Evolutionary conservation across 495 filamentous ascomycete species (phyloP).

Genomic region (Hypoxylon subgilvum): DNA sequence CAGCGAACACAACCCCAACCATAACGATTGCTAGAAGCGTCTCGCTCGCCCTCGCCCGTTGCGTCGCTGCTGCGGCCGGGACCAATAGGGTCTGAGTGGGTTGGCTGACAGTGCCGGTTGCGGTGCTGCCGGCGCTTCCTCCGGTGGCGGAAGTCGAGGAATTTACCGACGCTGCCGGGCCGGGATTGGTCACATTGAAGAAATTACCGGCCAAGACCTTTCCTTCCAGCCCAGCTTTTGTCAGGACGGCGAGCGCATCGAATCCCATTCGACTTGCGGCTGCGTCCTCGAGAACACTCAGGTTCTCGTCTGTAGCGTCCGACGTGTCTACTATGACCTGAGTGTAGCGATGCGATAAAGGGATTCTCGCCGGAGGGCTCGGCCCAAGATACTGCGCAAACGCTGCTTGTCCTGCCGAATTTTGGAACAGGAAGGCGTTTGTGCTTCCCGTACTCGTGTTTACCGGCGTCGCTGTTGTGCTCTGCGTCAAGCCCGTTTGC

Average conservation of each 20-base stretch:
- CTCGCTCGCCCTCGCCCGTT: slow-evolving; percentile 31
- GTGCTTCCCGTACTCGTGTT: slow-evolving; percentile 40
- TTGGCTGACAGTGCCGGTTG: slow-evolving; percentile 4
- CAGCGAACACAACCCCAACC: slow-evolving; percentile 26
- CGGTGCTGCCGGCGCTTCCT: slow-evolving; percentile 13
- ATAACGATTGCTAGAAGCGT: slow-evolving; percentile 29
- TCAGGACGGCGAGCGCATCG: slow-evolving; percentile 38
- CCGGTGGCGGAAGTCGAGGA: slow-evolving; percentile 29
- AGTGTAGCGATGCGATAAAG: slow-evolving; percentile 52
- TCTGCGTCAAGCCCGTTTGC: slow-evolving; percentile 49
- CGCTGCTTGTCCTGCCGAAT: slow-evolving; percentile 32
- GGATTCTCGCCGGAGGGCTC: slow-evolving; percentile 47
- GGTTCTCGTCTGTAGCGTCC: slow-evolving; percentile 27
- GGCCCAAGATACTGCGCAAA: slow-evolving; percentile 46
- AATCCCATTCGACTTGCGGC: slow-evolving; percentile 43
- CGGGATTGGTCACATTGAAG: slow-evolving; percentile 53
- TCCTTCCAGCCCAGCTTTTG: slow-evolving; percentile 38
- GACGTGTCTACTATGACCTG: slow-evolving; percentile 51
- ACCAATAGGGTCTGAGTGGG: slow-evolving; percentile 22
- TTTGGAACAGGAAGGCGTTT: slow-evolving; percentile 44
- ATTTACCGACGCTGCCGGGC: slow-evolving; percentile 32
- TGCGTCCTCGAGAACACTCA: slow-evolving; percentile 37
- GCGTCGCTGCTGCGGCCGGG: slow-evolving; percentile 13
- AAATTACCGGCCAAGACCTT: slow-evolving; percentile 52
- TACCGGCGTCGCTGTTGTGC: slow-evolving; percentile 36